Conservation (phyloP, 2,329 filamentous ascomycete genomes). For the Cladosporium austrohemisphaericum region DNA sequence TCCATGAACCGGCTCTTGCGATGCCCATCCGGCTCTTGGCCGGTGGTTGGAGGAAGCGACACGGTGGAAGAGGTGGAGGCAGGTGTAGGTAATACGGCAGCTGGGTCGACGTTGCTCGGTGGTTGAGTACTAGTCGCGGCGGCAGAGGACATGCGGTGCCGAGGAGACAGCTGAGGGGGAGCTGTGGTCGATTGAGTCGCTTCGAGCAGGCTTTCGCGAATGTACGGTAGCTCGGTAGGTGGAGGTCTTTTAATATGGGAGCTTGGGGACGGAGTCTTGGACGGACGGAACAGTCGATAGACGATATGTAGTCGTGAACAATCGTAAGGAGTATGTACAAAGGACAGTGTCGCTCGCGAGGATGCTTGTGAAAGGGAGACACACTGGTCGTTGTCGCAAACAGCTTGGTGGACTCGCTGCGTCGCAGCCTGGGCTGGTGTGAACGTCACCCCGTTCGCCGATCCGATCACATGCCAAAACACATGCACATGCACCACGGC, state of each 20-base stretch:
- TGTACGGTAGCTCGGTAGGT: neutral
- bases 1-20: constrained; percentile 17
- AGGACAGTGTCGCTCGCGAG: neutral
- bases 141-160: constrained; percentile 2
- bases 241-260: neutral
- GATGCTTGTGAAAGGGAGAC: neutral
- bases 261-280: neutral
- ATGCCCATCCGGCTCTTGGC: constrained; percentile 11
- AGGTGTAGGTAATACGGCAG: no score
- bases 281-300: neutral
- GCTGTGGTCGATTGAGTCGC: constrained; percentile 13
- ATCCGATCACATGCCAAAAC: constrained; percentile 11
- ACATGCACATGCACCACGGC: no score
- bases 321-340: constrained; percentile 11
- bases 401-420: neutral
- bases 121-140: neutral
- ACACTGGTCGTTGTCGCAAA: constrained; percentile 12
- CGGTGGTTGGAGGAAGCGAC: constrained; percentile 1
- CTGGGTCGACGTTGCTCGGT: neutral
- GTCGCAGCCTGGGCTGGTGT: neutral
- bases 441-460: constrained; percentile 3
- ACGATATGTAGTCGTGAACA: neutral
- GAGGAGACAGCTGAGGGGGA: neutral
- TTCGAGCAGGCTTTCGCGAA: neutral
- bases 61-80: neutral